These are phyloP conservation scores for Gossypium gossypioides DNA, from an alignment of 441 rosid genomes.

Conservation along the genomic window DNA sequence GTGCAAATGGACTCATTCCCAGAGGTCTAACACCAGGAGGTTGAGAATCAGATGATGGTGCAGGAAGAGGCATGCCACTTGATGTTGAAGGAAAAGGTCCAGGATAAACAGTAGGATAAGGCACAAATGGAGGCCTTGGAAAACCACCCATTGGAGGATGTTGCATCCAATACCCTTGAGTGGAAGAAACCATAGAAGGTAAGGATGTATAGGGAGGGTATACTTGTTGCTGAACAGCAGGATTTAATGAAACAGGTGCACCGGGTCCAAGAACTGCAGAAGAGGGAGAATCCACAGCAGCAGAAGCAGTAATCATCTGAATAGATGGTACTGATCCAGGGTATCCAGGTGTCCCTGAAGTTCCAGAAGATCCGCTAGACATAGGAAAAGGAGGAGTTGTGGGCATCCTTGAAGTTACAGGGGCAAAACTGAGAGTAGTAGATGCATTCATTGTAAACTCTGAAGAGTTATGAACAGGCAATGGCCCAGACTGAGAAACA, in stretches of 20 bases:
- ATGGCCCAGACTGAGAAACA: conserved; percentile 34
- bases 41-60: conserved; percentile 48
- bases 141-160: conserved; percentile 61
- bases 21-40: conserved; percentile 49
- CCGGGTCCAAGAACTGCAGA: conserved; percentile 35
- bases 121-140: conserved; percentile 50
- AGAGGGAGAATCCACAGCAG: conserved; percentile 35
- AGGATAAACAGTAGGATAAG: conserved; percentile 52
- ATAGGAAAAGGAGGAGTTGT: conserved; percentile 30
- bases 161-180: conserved; percentile 71
- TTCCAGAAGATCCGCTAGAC: conserved; percentile 30
- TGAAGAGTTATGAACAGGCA: conserved; percentile 28
- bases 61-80: conserved; percentile 35
- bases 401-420: conserved; percentile 30
- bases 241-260: conserved; percentile 36
- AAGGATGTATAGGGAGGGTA: conserved; percentile 51
- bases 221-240: conserved; percentile 46
- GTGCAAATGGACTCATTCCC: conserved; percentile 34
- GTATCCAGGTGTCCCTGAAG: conserved; percentile 31
- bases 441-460: conserved; percentile 24
- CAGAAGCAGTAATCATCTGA: conserved; percentile 29
- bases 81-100: conserved; percentile 49
- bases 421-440: conserved; percentile 26
- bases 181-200: conserved; percentile 50
- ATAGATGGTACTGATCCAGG: conserved; percentile 33